Percentiles rank a stretch among this genome's conserved stretches.
These are phyloP conservation scores for Aureobasidium sp. DNA, from an alignment of 2,329 filamentous ascomycete genomes.

Conservation along the genomic window DNA sequence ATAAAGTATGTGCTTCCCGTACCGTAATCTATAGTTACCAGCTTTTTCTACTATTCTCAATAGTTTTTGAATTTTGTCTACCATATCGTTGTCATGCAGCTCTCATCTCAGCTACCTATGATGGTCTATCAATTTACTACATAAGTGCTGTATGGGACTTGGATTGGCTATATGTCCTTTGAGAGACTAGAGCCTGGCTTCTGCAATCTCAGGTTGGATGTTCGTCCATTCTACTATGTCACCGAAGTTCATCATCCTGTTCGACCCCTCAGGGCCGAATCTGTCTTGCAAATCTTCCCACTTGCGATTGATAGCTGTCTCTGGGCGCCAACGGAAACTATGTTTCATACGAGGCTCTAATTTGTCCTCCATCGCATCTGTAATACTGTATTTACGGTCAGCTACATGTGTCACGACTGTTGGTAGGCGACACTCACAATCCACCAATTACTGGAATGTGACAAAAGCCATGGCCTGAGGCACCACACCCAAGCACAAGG, in stretches of 20 bases:
- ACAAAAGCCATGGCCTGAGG: conserved; percentile 48
- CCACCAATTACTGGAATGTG: conserved; percentile 46
- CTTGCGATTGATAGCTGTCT: conserved; percentile 40
- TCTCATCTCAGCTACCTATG: too few species aligned
- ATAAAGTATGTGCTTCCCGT: too few species aligned
- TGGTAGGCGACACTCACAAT: conserved; percentile 39
- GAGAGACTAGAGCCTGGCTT: neutral
- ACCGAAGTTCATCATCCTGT: conserved; percentile 12
- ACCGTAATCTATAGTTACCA: too few species aligned
- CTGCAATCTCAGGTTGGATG: conserved; percentile 5
- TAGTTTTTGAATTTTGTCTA: too few species aligned
- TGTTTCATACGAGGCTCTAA: conserved; percentile 38
- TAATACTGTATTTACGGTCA: conserved; percentile 43
- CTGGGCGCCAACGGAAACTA: conserved; percentile 46
- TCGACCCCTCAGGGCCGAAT: conserved; percentile 28
- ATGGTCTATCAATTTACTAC: too few species aligned
- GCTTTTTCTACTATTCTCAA: too few species aligned
- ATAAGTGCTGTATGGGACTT: too few species aligned
- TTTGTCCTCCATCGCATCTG: conserved; percentile 41
- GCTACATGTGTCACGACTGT: conserved; percentile 24
- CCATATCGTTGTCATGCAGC: too few species aligned
- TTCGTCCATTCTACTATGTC: conserved; percentile 11
- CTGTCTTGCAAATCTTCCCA: conserved; percentile 33
- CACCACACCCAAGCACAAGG: conserved; percentile 45
- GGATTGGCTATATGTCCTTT: too few species aligned